Conservation (phyloP, 2,329 filamentous ascomycete genomes). For the Diaporthe sp. region DNA sequence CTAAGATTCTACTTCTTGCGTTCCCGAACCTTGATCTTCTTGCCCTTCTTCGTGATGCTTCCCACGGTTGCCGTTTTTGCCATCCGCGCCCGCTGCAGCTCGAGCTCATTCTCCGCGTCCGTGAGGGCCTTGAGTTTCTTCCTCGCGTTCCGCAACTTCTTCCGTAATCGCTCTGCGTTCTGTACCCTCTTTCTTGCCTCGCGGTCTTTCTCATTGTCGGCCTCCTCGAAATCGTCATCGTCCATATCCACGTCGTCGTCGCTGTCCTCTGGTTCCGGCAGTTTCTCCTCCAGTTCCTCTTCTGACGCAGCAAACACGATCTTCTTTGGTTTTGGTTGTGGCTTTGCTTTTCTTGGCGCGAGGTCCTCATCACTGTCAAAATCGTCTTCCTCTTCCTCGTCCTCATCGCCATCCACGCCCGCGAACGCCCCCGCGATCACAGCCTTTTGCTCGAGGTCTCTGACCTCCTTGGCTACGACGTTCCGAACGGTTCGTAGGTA, state of each 20-base stretch:
- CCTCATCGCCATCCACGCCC: constrained; percentile 46
- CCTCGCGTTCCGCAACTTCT: constrained; percentile 62
- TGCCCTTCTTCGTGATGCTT: constrained; percentile 69
- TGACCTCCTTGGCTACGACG: constrained; percentile 69
- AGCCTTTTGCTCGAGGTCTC: constrained; percentile 65
- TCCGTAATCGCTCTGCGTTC: constrained; percentile 60
- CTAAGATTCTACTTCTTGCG: constrained; percentile 66
- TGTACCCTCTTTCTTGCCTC: constrained; percentile 52
- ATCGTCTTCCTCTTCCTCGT: constrained; percentile 47
- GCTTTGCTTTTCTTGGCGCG: constrained; percentile 41
- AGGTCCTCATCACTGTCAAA: constrained; percentile 47
- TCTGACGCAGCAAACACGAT: constrained; percentile 63
- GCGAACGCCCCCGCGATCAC: constrained; percentile 56
- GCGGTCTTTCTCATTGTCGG: constrained; percentile 42
- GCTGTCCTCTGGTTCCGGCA: constrained; percentile 46
- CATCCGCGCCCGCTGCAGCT: constrained; percentile 72
- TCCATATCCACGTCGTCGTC: constrained; percentile 47
- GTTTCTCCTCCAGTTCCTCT: constrained; percentile 46
- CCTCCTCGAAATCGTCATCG: constrained; percentile 45
- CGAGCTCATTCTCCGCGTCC: constrained; percentile 69
- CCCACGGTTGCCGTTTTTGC: constrained; percentile 73
- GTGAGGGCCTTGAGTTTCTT: constrained; percentile 67
- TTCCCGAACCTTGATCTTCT: constrained; percentile 73
- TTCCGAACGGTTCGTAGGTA: constrained; percentile 75
- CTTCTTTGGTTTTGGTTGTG: constrained; percentile 53